Evolutionary conservation across 331 rosid species (phyloP).

Genomic region (Quercus lobata): DNA sequence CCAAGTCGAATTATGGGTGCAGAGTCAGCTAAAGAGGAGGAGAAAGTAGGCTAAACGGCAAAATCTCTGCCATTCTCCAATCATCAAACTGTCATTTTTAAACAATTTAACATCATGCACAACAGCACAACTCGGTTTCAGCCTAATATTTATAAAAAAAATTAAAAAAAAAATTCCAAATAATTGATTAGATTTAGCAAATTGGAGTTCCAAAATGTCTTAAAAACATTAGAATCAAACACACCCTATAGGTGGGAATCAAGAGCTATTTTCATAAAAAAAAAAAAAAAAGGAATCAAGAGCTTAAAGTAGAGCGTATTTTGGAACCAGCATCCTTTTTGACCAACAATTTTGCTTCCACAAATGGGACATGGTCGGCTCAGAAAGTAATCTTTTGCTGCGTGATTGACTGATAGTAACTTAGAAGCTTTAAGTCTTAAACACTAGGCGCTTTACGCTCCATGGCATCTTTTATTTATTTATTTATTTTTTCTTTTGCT

Average conservation of each 20-base stretch:
- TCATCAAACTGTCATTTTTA: too few species aligned
- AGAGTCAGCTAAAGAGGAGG: too few species aligned
- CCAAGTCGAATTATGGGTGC: too few species aligned
- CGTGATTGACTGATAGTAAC: constrained; percentile 12
- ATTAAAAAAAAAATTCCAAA: too few species aligned
- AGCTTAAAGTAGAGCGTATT: constrained; percentile 1
- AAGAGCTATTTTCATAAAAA: neutral
- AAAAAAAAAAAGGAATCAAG: neutral
- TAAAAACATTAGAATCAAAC: neutral
- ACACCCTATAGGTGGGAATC: neutral
- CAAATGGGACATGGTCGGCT: constrained; percentile 20
- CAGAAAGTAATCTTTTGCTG: constrained; percentile 24
- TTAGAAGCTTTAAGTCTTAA: neutral
- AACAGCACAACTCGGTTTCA: neutral
- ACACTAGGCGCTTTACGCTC: constrained; percentile 17
- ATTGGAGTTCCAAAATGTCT: neutral
- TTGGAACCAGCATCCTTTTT: constrained; percentile 18
- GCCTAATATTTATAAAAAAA: neutral
- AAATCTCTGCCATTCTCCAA: too few species aligned
- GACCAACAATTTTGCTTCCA: constrained; percentile 28
- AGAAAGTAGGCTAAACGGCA: too few species aligned
- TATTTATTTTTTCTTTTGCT: constrained; percentile 9
- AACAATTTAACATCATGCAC: too few species aligned
- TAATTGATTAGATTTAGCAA: neutral
- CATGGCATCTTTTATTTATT: constrained; percentile 4